Conservation (phyloP, 345 rosid species). For the Murraya koenigii region DNA sequence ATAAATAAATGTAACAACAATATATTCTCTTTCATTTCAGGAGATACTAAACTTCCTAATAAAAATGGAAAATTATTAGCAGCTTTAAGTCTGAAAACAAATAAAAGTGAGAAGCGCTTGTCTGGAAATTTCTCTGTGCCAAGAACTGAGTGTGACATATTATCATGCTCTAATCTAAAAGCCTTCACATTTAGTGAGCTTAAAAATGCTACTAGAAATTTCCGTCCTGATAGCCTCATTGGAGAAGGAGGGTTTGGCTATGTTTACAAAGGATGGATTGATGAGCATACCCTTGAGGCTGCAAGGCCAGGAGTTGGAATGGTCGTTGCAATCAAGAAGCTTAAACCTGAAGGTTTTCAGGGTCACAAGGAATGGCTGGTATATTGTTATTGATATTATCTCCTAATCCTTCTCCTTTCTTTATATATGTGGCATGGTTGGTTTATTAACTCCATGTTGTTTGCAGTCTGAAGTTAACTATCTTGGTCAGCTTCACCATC, state of each 20-base stretch:
- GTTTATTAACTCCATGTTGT: slow-evolving; percentile 6
- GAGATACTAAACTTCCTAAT: slow-evolving; percentile 10
- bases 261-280: slow-evolving; percentile 82
- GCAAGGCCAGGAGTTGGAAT: slow-evolving; percentile 46
- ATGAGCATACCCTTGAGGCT: slow-evolving; percentile 35
- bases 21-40: slow-evolving; percentile 14
- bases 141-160: slow-evolving; percentile 44
- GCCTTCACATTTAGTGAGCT: slow-evolving; percentile 57
- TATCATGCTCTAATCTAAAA: slow-evolving; percentile 50
- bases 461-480: slow-evolving; percentile 67
- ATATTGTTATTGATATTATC: neutral
- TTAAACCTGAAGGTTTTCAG: slow-evolving; percentile 63
- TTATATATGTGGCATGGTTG: neutral
- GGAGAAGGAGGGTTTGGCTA: slow-evolving; percentile 95
- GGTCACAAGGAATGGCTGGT: slow-evolving; percentile 97
- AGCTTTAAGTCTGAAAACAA: slow-evolving; percentile 18
- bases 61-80: slow-evolving; percentile 19
- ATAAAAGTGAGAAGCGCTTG: slow-evolving; percentile 16
- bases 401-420: neutral
- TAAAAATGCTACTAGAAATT: slow-evolving; percentile 61
- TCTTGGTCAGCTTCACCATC: slow-evolving; percentile 77
- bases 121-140: slow-evolving; percentile 27
- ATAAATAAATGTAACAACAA: neutral
- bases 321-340: slow-evolving; percentile 73
- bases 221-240: slow-evolving; percentile 52